A percentile compares a stretch with the other conserved stretches of the same genome.
phyloP scores from a whole-genome alignment of 1,284 basidiomycete genomes.

The Moesziomyces sp. region DNA sequence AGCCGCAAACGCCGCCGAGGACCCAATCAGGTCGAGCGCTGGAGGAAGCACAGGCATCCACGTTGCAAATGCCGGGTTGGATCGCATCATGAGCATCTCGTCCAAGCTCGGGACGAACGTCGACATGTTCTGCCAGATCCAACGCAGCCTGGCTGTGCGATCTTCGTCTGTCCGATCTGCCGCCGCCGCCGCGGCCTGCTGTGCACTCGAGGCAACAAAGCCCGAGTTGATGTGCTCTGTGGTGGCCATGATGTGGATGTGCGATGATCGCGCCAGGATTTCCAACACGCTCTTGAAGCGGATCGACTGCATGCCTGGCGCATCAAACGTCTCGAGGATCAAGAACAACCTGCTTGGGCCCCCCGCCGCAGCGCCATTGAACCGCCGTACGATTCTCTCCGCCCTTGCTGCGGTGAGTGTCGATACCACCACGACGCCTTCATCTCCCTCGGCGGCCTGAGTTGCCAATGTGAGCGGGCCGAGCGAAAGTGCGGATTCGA shows the following conservation, averaged over 20 bases:
- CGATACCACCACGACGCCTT: slow-evolving; percentile 20
- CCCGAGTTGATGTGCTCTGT: slow-evolving; percentile 47
- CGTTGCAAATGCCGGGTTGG: slow-evolving; percentile 36
- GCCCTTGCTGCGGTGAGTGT: slow-evolving; percentile 36
- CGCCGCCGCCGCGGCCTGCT: slow-evolving; percentile 7
- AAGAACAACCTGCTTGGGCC: slow-evolving; percentile 37
- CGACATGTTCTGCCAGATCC: slow-evolving; percentile 52
- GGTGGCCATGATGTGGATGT: slow-evolving; percentile 50
- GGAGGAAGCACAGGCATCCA: slow-evolving; percentile 41
- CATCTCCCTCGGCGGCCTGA: slow-evolving; percentile 1
- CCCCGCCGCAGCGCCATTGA: not conserved
- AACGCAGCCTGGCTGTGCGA: slow-evolving; percentile 14
- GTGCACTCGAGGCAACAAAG: slow-evolving; percentile 25
- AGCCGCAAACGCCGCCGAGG: slow-evolving; percentile 8
- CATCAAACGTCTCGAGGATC: slow-evolving; percentile 43
- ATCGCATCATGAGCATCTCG: slow-evolving; percentile 51
- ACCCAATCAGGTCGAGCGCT: slow-evolving; percentile 32
- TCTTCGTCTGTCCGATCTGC: not conserved
- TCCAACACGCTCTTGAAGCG: slow-evolving; percentile 42
- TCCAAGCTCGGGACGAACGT: slow-evolving; percentile 34
- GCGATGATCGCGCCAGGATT: slow-evolving; percentile 13
- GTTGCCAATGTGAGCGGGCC: slow-evolving; percentile 21
- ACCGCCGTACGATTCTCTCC: slow-evolving; percentile 30
- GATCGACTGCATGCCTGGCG: slow-evolving; percentile 39
- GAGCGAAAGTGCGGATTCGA: slow-evolving; percentile 33